Conservation (phyloP, 108 stramenopile species). For the Cyclotella baltica region DNA sequence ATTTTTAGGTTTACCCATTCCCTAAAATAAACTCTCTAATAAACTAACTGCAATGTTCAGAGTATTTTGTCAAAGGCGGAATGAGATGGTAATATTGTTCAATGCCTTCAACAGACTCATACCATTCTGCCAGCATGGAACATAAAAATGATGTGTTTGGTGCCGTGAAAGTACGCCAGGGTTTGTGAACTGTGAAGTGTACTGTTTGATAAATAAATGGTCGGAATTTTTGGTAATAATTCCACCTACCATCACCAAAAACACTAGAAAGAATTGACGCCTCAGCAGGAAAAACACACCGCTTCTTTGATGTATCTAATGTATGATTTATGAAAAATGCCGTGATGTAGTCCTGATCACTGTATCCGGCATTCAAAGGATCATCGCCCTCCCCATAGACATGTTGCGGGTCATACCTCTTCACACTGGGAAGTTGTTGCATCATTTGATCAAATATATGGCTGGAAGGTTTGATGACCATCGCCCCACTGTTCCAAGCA, state of each 20-base stretch:
- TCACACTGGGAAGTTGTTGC: conserved; percentile 5
- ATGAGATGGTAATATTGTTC: conserved; percentile 27
- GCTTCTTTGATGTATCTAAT: neutral
- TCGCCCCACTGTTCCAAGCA: conserved; percentile 33
- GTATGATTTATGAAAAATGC: conserved; percentile 21
- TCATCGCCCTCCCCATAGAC: neutral
- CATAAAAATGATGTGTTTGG: conserved; percentile 4
- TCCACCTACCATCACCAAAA: neutral
- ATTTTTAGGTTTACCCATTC: no score
- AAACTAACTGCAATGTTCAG: neutral
- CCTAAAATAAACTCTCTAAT: no score
- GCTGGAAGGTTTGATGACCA: conserved; percentile 25
- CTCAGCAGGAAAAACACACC: conserved; percentile 28
- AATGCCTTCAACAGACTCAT: conserved; percentile 17
- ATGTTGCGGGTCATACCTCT: conserved; percentile 6
- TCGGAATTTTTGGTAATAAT: conserved; percentile 14
- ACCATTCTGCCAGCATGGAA: conserved; percentile 28
- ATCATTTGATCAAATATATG: conserved; percentile 20
- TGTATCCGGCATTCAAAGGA: conserved; percentile 23
- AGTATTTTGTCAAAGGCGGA: neutral
- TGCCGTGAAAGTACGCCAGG: conserved; percentile 7
- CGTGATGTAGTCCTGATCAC: conserved; percentile 32
- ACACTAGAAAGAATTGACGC: conserved; percentile 20
- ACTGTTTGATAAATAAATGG: conserved; percentile 24
- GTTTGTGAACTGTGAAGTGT: conserved; percentile 29